Conservation (phyloP, 257 asterid genomes). For the Rauvolfia tetraphylla region DNA sequence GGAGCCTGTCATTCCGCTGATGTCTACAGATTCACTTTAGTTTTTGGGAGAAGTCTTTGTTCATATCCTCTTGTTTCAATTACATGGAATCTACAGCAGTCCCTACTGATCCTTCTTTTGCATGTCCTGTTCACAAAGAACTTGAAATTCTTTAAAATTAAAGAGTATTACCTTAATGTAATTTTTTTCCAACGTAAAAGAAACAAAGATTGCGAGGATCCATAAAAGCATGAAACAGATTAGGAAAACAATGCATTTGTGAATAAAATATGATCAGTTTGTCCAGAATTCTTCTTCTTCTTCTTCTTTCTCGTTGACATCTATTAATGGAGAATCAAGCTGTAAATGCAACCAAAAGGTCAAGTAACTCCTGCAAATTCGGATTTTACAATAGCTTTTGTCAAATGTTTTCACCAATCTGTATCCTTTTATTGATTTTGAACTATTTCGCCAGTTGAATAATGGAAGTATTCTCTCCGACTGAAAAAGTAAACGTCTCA, state of each 20-base stretch:
- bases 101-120: too few species aligned
- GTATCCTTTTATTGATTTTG: neutral
- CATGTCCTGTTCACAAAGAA: too few species aligned
- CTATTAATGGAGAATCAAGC: neutral
- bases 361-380: neutral
- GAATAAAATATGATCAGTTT: neutral
- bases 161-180: too few species aligned
- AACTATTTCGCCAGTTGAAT: neutral
- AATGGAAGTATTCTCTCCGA: too few species aligned
- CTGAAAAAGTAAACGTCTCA: too few species aligned
- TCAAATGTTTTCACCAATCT: neutral
- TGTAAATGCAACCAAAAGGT: neutral
- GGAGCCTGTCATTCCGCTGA: conserved; percentile 14
- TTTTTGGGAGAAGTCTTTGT: conserved; percentile 3
- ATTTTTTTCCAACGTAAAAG: too few species aligned
- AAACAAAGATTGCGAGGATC: neutral
- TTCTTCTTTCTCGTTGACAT: neutral
- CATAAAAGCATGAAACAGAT: too few species aligned
- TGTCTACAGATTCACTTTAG: neutral
- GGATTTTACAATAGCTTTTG: neutral
- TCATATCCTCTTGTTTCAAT: neutral
- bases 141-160: too few species aligned
- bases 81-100: too few species aligned
- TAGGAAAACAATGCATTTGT: neutral
- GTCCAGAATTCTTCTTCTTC: neutral